Percentiles rank a stretch among this genome's conserved stretches.
Conservation (phyloP, 2,329 filamentous ascomycete species). For the Teratosphaeriaceae sp. region DNA sequence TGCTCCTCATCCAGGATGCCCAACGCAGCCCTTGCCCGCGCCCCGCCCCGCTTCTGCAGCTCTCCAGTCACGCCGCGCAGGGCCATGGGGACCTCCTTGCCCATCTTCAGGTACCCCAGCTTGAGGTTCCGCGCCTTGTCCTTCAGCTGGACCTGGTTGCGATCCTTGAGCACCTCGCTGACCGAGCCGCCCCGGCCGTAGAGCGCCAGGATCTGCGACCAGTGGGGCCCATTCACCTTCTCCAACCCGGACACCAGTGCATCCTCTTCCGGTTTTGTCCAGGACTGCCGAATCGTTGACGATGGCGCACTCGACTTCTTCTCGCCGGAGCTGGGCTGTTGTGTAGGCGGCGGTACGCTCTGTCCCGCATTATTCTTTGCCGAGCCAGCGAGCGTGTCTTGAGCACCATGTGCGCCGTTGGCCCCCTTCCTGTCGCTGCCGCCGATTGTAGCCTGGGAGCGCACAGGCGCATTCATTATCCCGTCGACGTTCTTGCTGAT, state of each 20-base stretch:
- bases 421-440: not conserved
- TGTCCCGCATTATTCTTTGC: not conserved
- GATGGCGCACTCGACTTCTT: constrained; percentile 6
- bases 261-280: constrained; percentile 85
- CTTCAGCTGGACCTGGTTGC: constrained; percentile 86
- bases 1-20: constrained; percentile 14
- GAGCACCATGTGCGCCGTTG: not conserved
- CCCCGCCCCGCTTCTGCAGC: constrained; percentile 60
- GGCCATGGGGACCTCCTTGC: constrained; percentile 84
- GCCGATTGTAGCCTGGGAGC: constrained; percentile 14
- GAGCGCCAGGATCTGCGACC: constrained; percentile 82
- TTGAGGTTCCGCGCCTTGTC: constrained; percentile 89
- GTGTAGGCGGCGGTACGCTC: not conserved
- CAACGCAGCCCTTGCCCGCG: constrained; percentile 28
- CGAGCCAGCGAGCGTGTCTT: not conserved
- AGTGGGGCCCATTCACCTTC: constrained; percentile 83
- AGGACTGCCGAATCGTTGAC: constrained; percentile 55
- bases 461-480: constrained; percentile 27
- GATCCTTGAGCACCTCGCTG: constrained; percentile 76
- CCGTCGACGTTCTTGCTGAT: constrained; percentile 52
- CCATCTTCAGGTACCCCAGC: constrained; percentile 85
- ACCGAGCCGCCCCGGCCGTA: constrained; percentile 75
- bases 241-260: constrained; percentile 84
- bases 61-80: constrained; percentile 84
- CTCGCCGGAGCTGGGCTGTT: constrained; percentile 7